Percentiles rank a stretch among this genome's conserved stretches.
Evolutionary conservation across 768 basidiomycete genomes (phyloP).

Genomic region (Calocybe indica): DNA sequence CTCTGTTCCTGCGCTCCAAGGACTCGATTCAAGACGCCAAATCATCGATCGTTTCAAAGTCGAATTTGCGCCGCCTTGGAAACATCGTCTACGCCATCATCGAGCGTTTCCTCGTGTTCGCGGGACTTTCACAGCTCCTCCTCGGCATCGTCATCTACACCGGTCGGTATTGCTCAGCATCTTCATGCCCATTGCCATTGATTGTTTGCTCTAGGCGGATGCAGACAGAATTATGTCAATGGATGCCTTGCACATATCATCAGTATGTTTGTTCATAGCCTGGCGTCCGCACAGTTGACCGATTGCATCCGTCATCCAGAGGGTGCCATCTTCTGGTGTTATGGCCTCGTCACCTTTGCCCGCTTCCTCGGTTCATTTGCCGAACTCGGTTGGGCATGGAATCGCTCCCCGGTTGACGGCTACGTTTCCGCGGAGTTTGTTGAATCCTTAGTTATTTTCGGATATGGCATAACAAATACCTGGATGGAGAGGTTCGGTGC

Average conservation of each 20-base stretch:
- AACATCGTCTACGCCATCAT: constrained; percentile 42
- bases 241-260: constrained; percentile 88
- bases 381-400: constrained; percentile 95
- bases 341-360: constrained; percentile 84
- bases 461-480: constrained; percentile 86
- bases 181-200: constrained; percentile 4
- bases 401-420: constrained; percentile 48
- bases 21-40: constrained; percentile 48
- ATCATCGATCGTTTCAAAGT: constrained; percentile 8
- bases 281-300: constrained; percentile 1
- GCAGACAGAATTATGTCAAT: constrained; percentile 72
- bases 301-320: constrained; percentile 35
- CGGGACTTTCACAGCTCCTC: constrained; percentile 60
- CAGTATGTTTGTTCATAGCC: constrained; percentile 44
- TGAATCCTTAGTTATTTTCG: constrained; percentile 77
- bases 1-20: constrained; percentile 44
- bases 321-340: constrained; percentile 90
- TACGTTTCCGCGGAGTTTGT: constrained; percentile 67
- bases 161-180: constrained; percentile 27
- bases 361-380: constrained; percentile 91
- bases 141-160: constrained; percentile 79
- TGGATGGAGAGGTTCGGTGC: constrained; percentile 98
- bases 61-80: constrained; percentile 33
- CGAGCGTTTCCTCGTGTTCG: constrained; percentile 64
- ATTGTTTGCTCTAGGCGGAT: constrained; percentile 46